A percentile compares a stretch with the other conserved stretches of the same genome.
These are phyloP conservation scores for Staphylotrichum longicolle DNA, from an alignment of 495 filamentous ascomycete species.

Conservation along the genomic window DNA sequence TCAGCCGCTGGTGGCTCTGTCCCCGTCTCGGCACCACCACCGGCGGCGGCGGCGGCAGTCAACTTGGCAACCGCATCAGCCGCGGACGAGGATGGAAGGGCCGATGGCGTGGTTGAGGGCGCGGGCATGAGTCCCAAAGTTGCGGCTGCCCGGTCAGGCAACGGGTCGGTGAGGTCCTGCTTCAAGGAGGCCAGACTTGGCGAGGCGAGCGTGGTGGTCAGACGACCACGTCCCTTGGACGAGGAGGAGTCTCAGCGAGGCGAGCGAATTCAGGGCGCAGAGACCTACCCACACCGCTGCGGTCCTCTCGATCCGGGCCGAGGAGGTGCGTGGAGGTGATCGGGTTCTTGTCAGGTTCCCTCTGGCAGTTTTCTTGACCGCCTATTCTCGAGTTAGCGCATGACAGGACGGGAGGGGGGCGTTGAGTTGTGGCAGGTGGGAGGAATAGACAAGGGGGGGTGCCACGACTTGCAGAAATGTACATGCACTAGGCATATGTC, in stretches of 20 bases:
- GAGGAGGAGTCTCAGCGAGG: not conserved
- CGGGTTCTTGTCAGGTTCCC: not conserved
- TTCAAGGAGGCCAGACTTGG: slow-evolving; percentile 10
- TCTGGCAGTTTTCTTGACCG: slow-evolving; percentile 8
- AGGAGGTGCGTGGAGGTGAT: not conserved
- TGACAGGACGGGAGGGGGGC: not conserved
- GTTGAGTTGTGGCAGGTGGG: slow-evolving; percentile 8
- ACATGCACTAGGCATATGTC: not conserved
- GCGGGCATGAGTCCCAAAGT: slow-evolving; percentile 5
- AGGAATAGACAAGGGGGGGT: slow-evolving; percentile 1
- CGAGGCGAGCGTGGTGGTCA: slow-evolving; percentile 2
- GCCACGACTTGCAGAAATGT: slow-evolving; percentile 7
- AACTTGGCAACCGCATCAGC: slow-evolving; percentile 34
- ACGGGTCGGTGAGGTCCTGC: slow-evolving; percentile 7
- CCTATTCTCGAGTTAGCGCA: slow-evolving; percentile 13
- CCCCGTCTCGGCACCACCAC: slow-evolving; percentile 15
- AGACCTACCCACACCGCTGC: slow-evolving; percentile 13
- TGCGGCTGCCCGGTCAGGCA: slow-evolving; percentile 5
- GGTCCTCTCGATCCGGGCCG: not conserved
- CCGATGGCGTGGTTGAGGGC: slow-evolving; percentile 20
- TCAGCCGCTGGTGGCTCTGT: slow-evolving; percentile 21
- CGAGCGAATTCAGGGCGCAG: not conserved
- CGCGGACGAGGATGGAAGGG: slow-evolving; percentile 35
- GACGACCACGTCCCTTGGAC: not conserved
- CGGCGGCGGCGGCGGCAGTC: slow-evolving; percentile 19